Percentiles rank a stretch among this genome's conserved stretches.
phyloP scores from a whole-genome alignment of 2,329 filamentous ascomycete genomes.

The Botryotinia globosa region DNA sequence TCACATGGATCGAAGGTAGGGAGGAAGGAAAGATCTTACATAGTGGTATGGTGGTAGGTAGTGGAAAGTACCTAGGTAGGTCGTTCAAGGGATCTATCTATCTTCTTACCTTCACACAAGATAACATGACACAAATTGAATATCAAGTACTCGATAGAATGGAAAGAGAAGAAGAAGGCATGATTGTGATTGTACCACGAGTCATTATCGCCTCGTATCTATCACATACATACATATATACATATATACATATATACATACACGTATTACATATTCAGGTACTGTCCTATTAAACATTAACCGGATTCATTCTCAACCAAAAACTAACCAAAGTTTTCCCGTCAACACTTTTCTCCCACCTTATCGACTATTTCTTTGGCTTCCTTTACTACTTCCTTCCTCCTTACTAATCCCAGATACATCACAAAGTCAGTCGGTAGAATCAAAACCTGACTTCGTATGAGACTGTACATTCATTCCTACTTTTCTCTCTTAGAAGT shows the following conservation, averaged over 20 bases:
- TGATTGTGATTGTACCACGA: background rate
- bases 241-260: too few relatives aligned
- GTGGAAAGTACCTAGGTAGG: background rate
- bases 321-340: background rate
- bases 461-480: background rate
- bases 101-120: background rate
- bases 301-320: background rate
- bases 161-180: background rate
- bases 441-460: background rate
- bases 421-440: background rate
- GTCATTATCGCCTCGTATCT: background rate
- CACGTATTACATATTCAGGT: background rate
- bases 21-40: too few relatives aligned
- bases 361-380: background rate
- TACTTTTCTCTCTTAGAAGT: background rate
- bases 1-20: background rate
- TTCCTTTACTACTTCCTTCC: background rate
- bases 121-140: background rate
- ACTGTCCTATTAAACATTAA: background rate
- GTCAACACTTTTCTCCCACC: background rate
- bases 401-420: background rate
- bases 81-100: too few relatives aligned
- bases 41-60: too few relatives aligned
- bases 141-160: background rate
- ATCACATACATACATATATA: background rate